A percentile compares a stretch with the other conserved stretches of the same genome.
Evolutionary conservation across 1,139 yeast genomes (phyloP).

Genomic region (Suhomyces coccinellae): DNA sequence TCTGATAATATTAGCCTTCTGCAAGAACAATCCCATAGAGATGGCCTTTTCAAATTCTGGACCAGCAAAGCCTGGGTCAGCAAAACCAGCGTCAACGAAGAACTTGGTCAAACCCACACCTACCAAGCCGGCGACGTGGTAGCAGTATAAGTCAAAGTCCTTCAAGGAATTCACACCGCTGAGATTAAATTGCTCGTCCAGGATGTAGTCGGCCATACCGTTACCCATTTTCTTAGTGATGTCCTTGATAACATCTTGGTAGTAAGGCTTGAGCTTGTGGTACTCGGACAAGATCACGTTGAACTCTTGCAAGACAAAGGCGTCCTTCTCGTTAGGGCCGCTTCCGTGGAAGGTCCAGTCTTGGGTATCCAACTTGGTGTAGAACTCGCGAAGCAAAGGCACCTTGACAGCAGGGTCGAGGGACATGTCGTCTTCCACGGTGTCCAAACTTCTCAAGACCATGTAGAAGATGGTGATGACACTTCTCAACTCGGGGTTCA

Average conservation of each 20-base stretch:
- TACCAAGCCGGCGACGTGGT: constrained; percentile 95
- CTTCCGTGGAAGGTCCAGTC: constrained; percentile 84
- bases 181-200: constrained; percentile 73
- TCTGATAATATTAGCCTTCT: constrained; percentile 92
- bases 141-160: constrained; percentile 91
- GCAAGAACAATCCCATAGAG: constrained; percentile 94
- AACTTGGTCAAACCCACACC: constrained; percentile 93
- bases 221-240: constrained; percentile 87
- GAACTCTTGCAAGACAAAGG: constrained; percentile 76
- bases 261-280: constrained; percentile 70
- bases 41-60: constrained; percentile 62
- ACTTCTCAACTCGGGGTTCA: constrained; percentile 85
- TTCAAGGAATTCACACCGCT: constrained; percentile 75
- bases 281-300: constrained; percentile 63
- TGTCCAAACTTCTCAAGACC: constrained; percentile 87
- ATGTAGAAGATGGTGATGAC: constrained; percentile 83
- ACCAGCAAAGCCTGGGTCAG: constrained; percentile 49
- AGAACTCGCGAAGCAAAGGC: constrained; percentile 71
- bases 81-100: constrained; percentile 67
- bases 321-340: constrained; percentile 77
- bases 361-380: constrained; percentile 55
- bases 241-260: constrained; percentile 75
- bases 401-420: constrained; percentile 69
- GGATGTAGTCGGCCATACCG: constrained; percentile 95
- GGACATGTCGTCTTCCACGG: constrained; percentile 96